Evolutionary conservation across 176 grass and related monocot species (phyloP).

Genomic region (Cocos nucifera): DNA sequence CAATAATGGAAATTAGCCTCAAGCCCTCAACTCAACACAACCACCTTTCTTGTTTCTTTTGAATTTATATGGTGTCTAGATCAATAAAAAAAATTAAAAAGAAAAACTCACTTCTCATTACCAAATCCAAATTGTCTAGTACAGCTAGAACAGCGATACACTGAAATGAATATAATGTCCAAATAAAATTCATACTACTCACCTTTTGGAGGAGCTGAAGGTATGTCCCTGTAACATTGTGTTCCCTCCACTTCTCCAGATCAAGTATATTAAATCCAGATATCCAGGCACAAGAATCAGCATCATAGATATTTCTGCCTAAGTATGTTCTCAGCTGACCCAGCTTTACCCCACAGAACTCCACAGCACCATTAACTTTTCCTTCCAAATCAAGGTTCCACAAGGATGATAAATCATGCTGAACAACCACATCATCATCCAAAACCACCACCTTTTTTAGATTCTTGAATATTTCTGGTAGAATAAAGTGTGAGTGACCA

Average conservation of each 20-base stretch:
- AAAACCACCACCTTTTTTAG: constrained; percentile 81
- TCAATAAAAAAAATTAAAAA: too few relatives aligned
- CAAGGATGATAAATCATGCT: constrained; percentile 76
- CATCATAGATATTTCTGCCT: constrained; percentile 58
- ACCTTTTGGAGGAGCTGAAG: constrained; percentile 68
- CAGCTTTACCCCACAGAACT: constrained; percentile 71
- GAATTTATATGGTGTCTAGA: too few relatives aligned
- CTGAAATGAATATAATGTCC: too few relatives aligned
- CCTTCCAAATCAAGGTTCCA: constrained; percentile 89
- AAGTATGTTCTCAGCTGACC: constrained; percentile 63
- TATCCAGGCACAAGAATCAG: constrained; percentile 92
- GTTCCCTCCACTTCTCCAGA: constrained; percentile 93
- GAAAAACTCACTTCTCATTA: too few relatives aligned
- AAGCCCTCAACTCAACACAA: too few relatives aligned
- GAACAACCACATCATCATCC: constrained; percentile 96
- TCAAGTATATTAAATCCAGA: constrained; percentile 86
- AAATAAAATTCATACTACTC: constrained; percentile 11
- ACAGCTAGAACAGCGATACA: too few relatives aligned
- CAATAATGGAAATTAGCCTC: too few relatives aligned
- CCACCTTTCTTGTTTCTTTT: too few relatives aligned
- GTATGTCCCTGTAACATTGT: constrained; percentile 79
- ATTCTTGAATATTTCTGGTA: constrained; percentile 94
- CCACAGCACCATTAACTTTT: constrained; percentile 83
- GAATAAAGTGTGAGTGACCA: constrained; percentile 93
- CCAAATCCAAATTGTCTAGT: too few relatives aligned